Evolutionary conservation across 352 stramenopile genomes (phyloP).

Genomic region (Sclerospora graminicola): DNA sequence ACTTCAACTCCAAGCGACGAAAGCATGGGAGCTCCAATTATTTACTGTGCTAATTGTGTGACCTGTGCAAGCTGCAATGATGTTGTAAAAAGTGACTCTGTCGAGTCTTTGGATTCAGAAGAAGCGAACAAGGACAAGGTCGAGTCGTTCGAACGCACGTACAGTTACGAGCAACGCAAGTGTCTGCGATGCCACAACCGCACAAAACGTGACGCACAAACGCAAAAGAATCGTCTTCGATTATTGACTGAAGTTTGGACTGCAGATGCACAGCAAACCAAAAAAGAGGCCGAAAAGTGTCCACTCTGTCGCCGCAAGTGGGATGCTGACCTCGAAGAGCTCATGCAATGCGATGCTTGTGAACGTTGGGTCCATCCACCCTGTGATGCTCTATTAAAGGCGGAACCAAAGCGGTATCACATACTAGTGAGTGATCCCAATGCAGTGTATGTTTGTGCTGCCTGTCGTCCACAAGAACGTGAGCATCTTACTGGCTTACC

Average conservation of each 20-base stretch:
- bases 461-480: slow-evolving; percentile 55
- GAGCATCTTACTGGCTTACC: slow-evolving; percentile 24
- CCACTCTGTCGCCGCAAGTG: slow-evolving; percentile 67
- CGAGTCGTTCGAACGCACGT: slow-evolving; percentile 25
- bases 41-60: slow-evolving; percentile 69
- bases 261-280: slow-evolving; percentile 30
- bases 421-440: slow-evolving; percentile 50
- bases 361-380: slow-evolving; percentile 77
- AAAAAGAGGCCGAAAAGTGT: slow-evolving; percentile 64
- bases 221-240: slow-evolving; percentile 40
- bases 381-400: slow-evolving; percentile 53
- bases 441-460: slow-evolving; percentile 61
- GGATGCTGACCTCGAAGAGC: slow-evolving; percentile 56
- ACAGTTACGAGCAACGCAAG: slow-evolving; percentile 48
- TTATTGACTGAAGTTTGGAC: slow-evolving; percentile 53
- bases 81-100: slow-evolving; percentile 3
- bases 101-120: slow-evolving; percentile 5
- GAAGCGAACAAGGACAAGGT: slow-evolving; percentile 20
- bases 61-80: slow-evolving; percentile 41
- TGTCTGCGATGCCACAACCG: slow-evolving; percentile 53
- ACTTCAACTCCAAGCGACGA: slow-evolving; percentile 9
- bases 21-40: slow-evolving; percentile 2
- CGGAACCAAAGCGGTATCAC: slow-evolving; percentile 53
- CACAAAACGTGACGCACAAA: slow-evolving; percentile 37
- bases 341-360: slow-evolving; percentile 84